These are phyloP conservation scores for Plectosphaerella cucumerina DNA, from an alignment of 2,329 filamentous ascomycete genomes.

Conservation along the genomic window DNA sequence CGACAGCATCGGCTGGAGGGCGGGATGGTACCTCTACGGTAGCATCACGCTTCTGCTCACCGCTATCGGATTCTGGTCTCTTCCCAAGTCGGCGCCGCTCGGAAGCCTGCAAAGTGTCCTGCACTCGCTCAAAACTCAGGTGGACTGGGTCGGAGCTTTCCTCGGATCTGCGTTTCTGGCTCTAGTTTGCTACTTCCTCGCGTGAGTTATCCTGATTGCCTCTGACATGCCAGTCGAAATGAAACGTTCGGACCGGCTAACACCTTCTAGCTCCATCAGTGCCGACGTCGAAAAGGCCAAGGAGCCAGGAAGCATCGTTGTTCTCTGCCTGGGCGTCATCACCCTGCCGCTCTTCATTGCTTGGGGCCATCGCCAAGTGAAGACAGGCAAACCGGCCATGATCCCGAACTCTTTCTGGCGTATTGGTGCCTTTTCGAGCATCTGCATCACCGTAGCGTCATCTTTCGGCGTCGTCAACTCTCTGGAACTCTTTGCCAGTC, in stretches of 20 bases:
- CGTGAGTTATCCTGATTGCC: conserved; percentile 29
- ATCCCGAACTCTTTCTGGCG: conserved; percentile 61
- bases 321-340: conserved; percentile 37
- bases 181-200: conserved; percentile 49
- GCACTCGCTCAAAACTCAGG: conserved; percentile 25
- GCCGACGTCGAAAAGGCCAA: conserved; percentile 34
- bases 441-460: conserved; percentile 47
- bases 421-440: conserved; percentile 49
- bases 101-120: conserved; percentile 1
- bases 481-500: conserved; percentile 41
- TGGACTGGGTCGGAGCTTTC: conserved; percentile 51
- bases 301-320: conserved; percentile 35
- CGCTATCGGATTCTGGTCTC: not conserved
- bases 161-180: conserved; percentile 42
- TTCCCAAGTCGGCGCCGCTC: conserved; percentile 9
- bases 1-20: conserved; percentile 42
- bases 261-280: conserved; percentile 21
- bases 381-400: conserved; percentile 42
- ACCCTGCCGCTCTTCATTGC: conserved; percentile 44
- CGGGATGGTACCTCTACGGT: conserved; percentile 37
- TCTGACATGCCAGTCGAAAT: not conserved
- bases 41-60: conserved; percentile 7
- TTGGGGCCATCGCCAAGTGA: conserved; percentile 49
- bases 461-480: conserved; percentile 40
- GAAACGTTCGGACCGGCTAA: conserved; percentile 14